Percentiles rank a stretch among this genome's conserved stretches.
phyloP scores from a whole-genome alignment of 257 asterid genomes.

The Coffea eugenioides region DNA sequence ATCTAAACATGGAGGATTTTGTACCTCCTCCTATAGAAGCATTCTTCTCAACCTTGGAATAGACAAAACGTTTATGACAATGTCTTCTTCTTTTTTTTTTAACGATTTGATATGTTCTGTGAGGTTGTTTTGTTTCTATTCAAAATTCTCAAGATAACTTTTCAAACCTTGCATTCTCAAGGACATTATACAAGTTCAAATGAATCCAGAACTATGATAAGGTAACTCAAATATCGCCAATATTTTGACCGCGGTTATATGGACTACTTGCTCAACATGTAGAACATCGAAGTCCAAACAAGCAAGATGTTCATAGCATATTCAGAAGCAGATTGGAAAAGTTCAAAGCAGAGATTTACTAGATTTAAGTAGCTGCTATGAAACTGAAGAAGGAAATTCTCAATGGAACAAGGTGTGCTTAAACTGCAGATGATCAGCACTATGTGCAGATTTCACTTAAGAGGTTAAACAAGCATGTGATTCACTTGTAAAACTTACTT shows the following conservation, averaged over 20 bases:
- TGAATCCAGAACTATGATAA: neutral
- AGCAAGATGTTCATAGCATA: neutral
- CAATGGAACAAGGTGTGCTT: neutral
- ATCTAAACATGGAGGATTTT: neutral
- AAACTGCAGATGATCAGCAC: neutral
- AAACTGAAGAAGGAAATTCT: neutral
- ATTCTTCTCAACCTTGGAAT: no score
- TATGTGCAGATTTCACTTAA: neutral
- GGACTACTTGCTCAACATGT: neutral
- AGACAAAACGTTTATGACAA: no score
- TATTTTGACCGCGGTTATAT: neutral
- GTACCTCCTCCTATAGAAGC: no score
- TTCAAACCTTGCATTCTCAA: neutral
- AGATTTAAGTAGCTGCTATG: neutral
- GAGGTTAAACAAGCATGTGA: neutral
- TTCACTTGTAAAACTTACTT: slow-evolving; percentile 42
- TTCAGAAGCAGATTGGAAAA: neutral
- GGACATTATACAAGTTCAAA: no score
- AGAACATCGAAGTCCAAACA: neutral
- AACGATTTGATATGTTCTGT: no score
- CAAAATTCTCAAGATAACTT: no score
- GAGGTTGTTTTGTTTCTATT: no score
- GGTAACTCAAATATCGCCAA: neutral
- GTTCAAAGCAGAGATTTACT: neutral
- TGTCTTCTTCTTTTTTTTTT: no score